Evolutionary conservation across 176 grass and related monocot genomes (phyloP).

Genomic region (Melocanna baccifera): DNA sequence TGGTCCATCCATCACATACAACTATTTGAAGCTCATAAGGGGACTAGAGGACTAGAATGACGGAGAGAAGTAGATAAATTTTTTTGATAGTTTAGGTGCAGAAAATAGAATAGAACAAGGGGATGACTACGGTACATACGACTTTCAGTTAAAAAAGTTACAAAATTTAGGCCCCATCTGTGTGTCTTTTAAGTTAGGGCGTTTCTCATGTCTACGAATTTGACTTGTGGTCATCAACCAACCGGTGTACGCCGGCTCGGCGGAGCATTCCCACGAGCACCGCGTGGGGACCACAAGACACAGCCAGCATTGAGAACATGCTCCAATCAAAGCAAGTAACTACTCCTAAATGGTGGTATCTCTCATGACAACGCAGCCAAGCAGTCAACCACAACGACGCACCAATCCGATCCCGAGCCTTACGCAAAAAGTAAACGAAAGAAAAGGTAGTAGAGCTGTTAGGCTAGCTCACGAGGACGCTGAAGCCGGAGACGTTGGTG

Average conservation of each 20-base stretch:
- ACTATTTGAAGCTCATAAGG: background rate
- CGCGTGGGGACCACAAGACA: background rate
- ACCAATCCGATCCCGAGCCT: background rate
- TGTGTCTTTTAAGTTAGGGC: background rate
- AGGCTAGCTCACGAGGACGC: constrained; percentile 54
- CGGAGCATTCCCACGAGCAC: background rate
- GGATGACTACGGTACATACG: too few species aligned
- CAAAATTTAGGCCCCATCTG: too few species aligned
- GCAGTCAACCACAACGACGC: background rate
- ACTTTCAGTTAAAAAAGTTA: too few species aligned
- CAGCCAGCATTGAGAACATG: background rate
- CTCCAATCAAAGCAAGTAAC: background rate
- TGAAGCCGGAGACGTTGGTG: constrained; percentile 68
- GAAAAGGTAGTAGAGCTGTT: background rate
- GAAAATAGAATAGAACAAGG: background rate
- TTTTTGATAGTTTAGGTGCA: background rate
- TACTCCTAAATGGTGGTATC: background rate
- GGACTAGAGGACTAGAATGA: background rate
- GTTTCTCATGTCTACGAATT: background rate
- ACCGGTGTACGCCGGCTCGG: background rate
- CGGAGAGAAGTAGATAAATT: too few species aligned
- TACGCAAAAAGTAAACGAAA: background rate
- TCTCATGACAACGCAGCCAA: background rate
- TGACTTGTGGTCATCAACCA: background rate
- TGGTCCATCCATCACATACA: background rate